phyloP scores from a whole-genome alignment of 768 basidiomycete species.

The Leccinum arenicola region DNA sequence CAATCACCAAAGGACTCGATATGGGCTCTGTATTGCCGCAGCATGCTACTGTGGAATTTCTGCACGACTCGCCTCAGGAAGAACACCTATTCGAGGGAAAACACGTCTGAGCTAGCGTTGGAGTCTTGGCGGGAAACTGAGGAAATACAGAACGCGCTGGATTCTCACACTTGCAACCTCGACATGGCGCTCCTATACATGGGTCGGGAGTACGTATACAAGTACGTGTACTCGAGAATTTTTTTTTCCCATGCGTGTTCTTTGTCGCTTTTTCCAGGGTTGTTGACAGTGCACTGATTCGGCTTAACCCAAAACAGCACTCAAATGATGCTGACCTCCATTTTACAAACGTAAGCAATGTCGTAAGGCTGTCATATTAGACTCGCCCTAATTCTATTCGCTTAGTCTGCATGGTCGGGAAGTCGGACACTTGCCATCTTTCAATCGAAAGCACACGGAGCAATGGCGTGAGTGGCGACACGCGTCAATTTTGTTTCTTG shows the following conservation, averaged over 20 bases:
- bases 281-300: slow-evolving; percentile 14
- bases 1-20: slow-evolving; percentile 72
- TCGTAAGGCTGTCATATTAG: neutral
- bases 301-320: slow-evolving; percentile 41
- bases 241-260: slow-evolving; percentile 14
- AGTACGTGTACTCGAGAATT: slow-evolving; percentile 43
- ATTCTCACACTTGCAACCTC: slow-evolving; percentile 66
- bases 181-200: slow-evolving; percentile 67
- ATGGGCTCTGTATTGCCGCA: slow-evolving; percentile 80
- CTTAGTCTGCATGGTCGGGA: slow-evolving; percentile 51
- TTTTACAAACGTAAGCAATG: slow-evolving; percentile 58
- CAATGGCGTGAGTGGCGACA: slow-evolving; percentile 66
- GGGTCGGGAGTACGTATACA: slow-evolving; percentile 69
- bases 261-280: slow-evolving; percentile 3
- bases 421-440: slow-evolving; percentile 46
- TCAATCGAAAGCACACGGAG: slow-evolving; percentile 69
- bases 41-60: slow-evolving; percentile 79
- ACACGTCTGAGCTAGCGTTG: slow-evolving; percentile 56
- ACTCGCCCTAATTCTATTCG: slow-evolving; percentile 23
- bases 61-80: slow-evolving; percentile 50
- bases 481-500: neutral
- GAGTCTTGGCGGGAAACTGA: slow-evolving; percentile 67
- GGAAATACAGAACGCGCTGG: slow-evolving; percentile 62
- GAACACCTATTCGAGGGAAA: slow-evolving; percentile 42
- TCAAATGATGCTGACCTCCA: slow-evolving; percentile 61